phyloP scores from a whole-genome alignment of 2,329 filamentous ascomycete species.

The Zalaria obscura region DNA sequence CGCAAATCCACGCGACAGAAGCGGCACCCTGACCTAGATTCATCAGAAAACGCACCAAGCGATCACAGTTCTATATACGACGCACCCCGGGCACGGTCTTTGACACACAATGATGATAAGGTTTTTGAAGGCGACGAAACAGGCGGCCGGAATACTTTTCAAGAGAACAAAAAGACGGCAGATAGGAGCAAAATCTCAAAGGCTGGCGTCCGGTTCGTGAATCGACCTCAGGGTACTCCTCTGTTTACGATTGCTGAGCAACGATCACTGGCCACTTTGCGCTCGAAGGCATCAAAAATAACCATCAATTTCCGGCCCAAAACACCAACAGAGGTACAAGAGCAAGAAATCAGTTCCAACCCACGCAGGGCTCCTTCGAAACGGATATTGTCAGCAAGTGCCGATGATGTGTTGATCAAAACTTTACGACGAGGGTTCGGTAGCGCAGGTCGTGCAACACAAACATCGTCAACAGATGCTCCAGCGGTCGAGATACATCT shows the following conservation, averaged over 20 bases:
- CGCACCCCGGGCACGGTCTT: slow-evolving; percentile 2
- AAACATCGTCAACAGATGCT: too few relatives aligned
- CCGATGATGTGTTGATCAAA: too few relatives aligned
- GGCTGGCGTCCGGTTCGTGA: slow-evolving; percentile 9
- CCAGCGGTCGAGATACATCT: background rate
- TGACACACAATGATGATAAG: background rate
- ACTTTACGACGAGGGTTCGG: too few relatives aligned
- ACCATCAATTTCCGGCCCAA: slow-evolving; percentile 9
- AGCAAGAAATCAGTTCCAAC: background rate
- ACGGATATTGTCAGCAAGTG: too few relatives aligned
- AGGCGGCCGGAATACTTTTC: too few relatives aligned
- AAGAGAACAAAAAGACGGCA: background rate
- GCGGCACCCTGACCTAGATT: slow-evolving; percentile 2
- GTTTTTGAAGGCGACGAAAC: too few relatives aligned
- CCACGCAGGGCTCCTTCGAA: too few relatives aligned
- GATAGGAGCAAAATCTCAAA: background rate
- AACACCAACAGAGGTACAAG: background rate
- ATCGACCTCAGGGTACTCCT: slow-evolving; percentile 19
- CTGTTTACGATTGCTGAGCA: slow-evolving; percentile 31
- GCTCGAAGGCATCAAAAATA: slow-evolving; percentile 16
- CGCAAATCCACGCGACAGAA: background rate
- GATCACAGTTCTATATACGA: slow-evolving; percentile 12
- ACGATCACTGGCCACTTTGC: slow-evolving; percentile 25
- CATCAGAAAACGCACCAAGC: slow-evolving; percentile 5
- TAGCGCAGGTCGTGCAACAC: too few relatives aligned